phyloP scores from a whole-genome alignment of 306 rosid genomes.

The Sicyos baderoa region DNA sequence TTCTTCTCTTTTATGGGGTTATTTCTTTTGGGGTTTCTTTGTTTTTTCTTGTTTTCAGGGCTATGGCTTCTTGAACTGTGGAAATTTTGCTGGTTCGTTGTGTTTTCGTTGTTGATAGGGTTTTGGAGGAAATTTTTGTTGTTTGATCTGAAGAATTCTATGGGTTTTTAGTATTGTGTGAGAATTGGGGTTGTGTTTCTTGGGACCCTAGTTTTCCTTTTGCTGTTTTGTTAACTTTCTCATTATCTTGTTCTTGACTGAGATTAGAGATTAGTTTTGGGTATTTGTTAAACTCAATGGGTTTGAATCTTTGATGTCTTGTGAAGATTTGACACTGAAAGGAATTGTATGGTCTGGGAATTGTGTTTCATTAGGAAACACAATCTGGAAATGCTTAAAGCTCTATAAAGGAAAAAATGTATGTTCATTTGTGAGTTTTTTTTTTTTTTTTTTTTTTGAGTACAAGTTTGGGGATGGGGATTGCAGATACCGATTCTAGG shows the following conservation, averaged over 20 bases:
- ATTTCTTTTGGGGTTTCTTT: slow-evolving; percentile 17
- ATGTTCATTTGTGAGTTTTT: not conserved
- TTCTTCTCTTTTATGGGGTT: slow-evolving; percentile 2
- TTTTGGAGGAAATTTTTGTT: not conserved
- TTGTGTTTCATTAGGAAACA: not conserved
- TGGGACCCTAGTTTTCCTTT: not conserved
- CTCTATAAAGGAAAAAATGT: not conserved
- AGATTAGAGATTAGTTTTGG: not conserved
- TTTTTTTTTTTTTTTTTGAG: no score
- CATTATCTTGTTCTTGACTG: slow-evolving; percentile 6
- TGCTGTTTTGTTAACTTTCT: not conserved
- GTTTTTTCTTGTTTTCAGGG: not conserved
- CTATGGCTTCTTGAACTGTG: slow-evolving; percentile 17
- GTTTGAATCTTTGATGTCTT: not conserved
- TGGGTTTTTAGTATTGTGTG: not conserved
- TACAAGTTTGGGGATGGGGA: no score
- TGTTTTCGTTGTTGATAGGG: not conserved
- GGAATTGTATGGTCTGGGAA: not conserved
- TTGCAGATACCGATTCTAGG: no score
- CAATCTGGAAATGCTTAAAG: not conserved
- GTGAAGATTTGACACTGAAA: not conserved
- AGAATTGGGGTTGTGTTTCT: slow-evolving; percentile 1
- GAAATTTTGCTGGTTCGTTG: slow-evolving; percentile 3
- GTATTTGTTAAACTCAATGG: not conserved
- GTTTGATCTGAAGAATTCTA: slow-evolving; percentile 12